Conservation (phyloP, 2,329 filamentous ascomycete species). For the Aspergillus udagawae region DNA sequence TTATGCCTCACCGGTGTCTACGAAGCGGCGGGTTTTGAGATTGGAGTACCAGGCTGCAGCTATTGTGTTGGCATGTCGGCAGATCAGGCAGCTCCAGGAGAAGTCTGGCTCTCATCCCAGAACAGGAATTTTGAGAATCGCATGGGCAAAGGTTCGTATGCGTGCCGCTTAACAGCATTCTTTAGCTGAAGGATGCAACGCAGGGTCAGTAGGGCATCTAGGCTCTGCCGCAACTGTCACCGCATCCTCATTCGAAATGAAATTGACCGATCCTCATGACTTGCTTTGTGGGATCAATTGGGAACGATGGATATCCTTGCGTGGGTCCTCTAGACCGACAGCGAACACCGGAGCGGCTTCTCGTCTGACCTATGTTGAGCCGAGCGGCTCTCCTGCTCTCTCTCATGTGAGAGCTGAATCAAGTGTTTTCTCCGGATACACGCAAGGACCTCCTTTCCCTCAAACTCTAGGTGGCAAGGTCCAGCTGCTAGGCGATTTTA, state of each 20-base stretch:
- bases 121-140: constrained; percentile 47
- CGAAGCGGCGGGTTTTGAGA: constrained; percentile 39
- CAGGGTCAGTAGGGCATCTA: constrained; percentile 44
- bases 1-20: constrained; percentile 38
- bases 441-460: not conserved
- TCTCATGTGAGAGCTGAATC: not conserved
- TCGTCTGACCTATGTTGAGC: constrained; percentile 9
- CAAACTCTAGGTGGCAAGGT: constrained; percentile 32
- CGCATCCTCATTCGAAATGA: constrained; percentile 46
- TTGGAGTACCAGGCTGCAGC: constrained; percentile 43
- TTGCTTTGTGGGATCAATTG: constrained; percentile 27
- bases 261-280: constrained; percentile 35
- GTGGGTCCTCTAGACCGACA: not conserved
- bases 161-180: not conserved
- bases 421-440: not conserved
- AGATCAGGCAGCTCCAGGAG: constrained; percentile 39
- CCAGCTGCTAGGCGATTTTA: constrained; percentile 42
- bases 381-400: not conserved
- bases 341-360: not conserved
- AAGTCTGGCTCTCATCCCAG: constrained; percentile 45
- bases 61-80: constrained; percentile 45
- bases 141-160: constrained; percentile 38
- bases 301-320: constrained; percentile 11
- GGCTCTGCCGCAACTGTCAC: constrained; percentile 46
- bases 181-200: not conserved